Percentiles rank a stretch among this genome's conserved stretches.
Conservation (phyloP, 176 grass and related monocot genomes). For the Alloteropsis semialata region DNA sequence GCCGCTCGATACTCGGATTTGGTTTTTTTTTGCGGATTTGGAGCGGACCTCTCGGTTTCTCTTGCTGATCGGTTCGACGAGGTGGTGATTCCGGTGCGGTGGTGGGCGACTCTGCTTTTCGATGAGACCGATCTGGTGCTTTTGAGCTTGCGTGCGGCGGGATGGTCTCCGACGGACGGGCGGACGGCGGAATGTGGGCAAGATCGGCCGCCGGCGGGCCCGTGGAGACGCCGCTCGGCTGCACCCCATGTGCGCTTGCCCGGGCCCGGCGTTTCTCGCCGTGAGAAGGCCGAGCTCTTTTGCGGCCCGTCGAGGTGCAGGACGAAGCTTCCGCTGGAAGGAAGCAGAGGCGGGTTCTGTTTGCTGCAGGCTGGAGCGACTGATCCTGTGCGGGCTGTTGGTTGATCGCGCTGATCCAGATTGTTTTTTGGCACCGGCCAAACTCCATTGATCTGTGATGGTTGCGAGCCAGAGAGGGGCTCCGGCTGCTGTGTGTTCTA, state of each 20-base stretch:
- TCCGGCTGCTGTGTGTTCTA: neutral
- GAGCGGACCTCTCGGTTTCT: neutral
- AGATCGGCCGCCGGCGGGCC: neutral
- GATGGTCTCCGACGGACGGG: neutral
- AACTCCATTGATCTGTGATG: neutral
- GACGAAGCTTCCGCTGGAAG: slow-evolving; percentile 10
- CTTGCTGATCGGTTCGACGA: neutral
- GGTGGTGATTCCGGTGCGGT: neutral
- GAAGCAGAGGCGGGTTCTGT: neutral
- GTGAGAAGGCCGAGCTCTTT: neutral
- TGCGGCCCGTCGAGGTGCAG: neutral
- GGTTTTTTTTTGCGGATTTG: too few species aligned
- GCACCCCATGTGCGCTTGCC: neutral
- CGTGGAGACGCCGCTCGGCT: too few species aligned
- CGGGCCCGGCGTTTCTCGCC: neutral
- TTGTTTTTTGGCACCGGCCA: neutral
- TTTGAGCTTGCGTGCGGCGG: neutral
- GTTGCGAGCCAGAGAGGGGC: neutral
- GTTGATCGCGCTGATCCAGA: neutral
- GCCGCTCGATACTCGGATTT: neutral
- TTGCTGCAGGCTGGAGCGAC: neutral
- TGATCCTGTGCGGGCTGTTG: neutral
- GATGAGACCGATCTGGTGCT: neutral
- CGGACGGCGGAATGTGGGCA: neutral
- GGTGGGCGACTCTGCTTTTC: neutral